A percentile compares a stretch with the other conserved stretches of the same genome.
phyloP scores from a whole-genome alignment of 768 basidiomycete genomes.

The Porpolomopsis calyptriformis region DNA sequence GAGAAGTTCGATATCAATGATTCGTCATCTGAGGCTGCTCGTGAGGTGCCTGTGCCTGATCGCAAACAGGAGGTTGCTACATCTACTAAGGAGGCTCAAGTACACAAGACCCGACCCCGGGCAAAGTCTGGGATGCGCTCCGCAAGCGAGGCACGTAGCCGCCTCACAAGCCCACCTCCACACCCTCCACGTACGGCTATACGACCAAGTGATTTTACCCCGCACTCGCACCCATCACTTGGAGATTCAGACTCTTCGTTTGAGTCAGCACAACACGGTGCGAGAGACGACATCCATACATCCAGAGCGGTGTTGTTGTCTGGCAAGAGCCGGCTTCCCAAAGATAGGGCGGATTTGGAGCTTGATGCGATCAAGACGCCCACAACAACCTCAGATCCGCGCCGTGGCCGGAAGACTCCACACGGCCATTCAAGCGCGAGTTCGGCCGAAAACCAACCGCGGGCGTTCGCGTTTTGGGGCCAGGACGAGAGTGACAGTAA shows the following conservation, averaged over 20 bases:
- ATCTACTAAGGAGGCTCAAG: constrained; percentile 18
- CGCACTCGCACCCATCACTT: constrained; percentile 23
- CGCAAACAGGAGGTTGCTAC: constrained; percentile 11
- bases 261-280: constrained; percentile 21
- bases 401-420: constrained; percentile 19
- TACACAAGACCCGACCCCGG: constrained; percentile 30
- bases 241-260: constrained; percentile 31
- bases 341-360: neutral
- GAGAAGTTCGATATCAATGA: constrained; percentile 90
- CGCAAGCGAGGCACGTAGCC: constrained; percentile 11
- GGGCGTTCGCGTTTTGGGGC: constrained; percentile 79
- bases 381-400: constrained; percentile 36
- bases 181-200: no score
- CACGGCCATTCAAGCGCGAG: constrained; percentile 26
- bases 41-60: constrained; percentile 8
- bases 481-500: constrained; percentile 84
- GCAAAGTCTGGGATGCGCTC: constrained; percentile 43
- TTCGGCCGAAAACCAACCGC: constrained; percentile 31
- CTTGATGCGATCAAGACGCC: constrained; percentile 40
- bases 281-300: constrained; percentile 24
- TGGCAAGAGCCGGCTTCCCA: neutral
- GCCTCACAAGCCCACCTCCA: neutral
- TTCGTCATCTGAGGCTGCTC: constrained; percentile 49
- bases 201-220: no score
- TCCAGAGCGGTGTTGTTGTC: constrained; percentile 6